Evolutionary conservation across 176 grass and related monocot species (phyloP).

Genomic region (Aegilops umbellulata): DNA sequence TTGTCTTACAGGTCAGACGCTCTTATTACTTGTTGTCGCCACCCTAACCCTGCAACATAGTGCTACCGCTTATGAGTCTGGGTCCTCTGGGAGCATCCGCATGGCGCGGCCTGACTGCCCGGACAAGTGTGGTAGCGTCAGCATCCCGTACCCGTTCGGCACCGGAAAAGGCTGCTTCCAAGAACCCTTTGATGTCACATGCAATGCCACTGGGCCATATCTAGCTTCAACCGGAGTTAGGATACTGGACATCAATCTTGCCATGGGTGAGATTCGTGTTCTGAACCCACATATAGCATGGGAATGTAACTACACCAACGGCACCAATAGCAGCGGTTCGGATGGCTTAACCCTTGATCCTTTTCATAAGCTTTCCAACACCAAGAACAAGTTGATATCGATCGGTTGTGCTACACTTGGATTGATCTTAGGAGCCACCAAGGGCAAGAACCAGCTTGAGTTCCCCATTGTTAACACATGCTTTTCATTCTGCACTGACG

Average conservation of each 20-base stretch:
- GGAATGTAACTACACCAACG: background rate
- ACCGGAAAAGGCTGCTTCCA: constrained; percentile 11
- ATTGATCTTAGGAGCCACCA: background rate
- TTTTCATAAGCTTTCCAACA: background rate
- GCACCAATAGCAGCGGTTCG: background rate
- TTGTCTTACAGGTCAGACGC: background rate
- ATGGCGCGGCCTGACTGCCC: background rate
- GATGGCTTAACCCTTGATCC: background rate
- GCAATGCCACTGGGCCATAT: background rate
- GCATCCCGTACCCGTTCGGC: constrained; percentile 57
- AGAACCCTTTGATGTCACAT: constrained; percentile 18
- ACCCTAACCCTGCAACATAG: background rate
- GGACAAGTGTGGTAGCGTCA: constrained; percentile 39
- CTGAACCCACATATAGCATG: background rate
- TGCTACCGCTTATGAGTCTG: background rate
- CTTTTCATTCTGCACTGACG: background rate
- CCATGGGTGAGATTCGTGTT: background rate
- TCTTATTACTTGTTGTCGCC: background rate
- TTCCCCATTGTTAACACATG: background rate
- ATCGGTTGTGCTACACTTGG: background rate
- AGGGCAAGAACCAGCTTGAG: background rate
- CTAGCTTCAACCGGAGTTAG: background rate
- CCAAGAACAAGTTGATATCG: constrained; percentile 14
- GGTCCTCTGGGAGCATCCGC: background rate
- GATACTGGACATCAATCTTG: background rate